These are phyloP conservation scores for Cymbopogon flexuosus DNA, from an alignment of 202 grass and related monocot genomes.

Conservation along the genomic window DNA sequence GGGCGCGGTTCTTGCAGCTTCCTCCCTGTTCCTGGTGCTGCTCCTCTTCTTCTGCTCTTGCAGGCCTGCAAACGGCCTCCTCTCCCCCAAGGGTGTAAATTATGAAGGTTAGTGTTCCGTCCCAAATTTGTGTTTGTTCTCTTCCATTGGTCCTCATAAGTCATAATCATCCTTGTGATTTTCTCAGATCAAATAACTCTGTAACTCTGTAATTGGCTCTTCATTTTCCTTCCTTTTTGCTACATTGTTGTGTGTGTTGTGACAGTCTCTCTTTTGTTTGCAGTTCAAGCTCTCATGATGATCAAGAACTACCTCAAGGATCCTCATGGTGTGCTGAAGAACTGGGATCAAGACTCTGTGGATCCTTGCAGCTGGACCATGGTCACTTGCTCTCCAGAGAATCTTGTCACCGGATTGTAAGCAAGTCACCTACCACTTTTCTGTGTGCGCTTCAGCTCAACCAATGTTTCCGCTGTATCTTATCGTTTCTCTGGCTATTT, in stretches of 20 bases:
- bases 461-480: background rate
- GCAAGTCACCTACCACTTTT: conserved; percentile 1
- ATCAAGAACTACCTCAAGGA: conserved; percentile 85
- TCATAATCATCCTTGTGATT: conserved; percentile 1
- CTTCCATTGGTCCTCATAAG: conserved; percentile 16
- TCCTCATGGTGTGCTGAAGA: conserved; percentile 75
- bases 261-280: background rate
- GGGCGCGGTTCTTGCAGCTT: conserved; percentile 35
- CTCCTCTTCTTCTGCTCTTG: conserved; percentile 31
- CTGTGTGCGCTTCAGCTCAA: background rate
- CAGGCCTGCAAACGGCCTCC: conserved; percentile 46
- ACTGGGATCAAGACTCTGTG: conserved; percentile 96
- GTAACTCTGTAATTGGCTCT: conserved; percentile 7
- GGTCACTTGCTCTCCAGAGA: conserved; percentile 81
- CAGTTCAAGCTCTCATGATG: conserved; percentile 93
- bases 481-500: conserved; percentile 9
- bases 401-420: conserved; percentile 75
- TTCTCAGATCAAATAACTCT: conserved; percentile 23
- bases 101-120: conserved; percentile 41
- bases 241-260: background rate
- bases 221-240: background rate
- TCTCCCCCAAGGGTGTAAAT: conserved; percentile 95
- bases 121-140: background rate
- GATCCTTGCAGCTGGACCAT: conserved; percentile 99
- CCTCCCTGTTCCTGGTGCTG: conserved; percentile 36